These are phyloP conservation scores for Camelina sativa DNA, from an alignment of 345 rosid genomes.

Conservation along the genomic window DNA sequence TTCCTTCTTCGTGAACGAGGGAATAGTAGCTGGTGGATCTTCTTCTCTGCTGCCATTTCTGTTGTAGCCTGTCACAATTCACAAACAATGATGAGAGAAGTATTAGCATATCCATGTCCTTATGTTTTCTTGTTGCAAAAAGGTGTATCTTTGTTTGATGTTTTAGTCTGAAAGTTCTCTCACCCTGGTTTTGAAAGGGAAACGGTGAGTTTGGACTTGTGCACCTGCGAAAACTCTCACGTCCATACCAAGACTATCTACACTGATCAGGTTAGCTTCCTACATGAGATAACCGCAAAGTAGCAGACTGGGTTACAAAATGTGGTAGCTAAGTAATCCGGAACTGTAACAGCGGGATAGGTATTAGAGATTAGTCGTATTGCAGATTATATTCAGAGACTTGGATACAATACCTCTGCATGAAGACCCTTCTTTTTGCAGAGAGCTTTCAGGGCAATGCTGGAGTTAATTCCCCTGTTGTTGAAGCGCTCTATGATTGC, in stretches of 20 bases:
- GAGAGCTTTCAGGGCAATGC: slow-evolving; percentile 76
- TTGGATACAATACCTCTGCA: slow-evolving; percentile 61
- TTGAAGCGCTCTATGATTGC: slow-evolving; percentile 71
- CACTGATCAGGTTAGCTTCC: slow-evolving; percentile 79
- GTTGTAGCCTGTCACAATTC: slow-evolving; percentile 66
- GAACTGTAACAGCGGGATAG: background rate
- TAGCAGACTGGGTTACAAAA: slow-evolving; percentile 4
- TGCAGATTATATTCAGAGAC: slow-evolving; percentile 1
- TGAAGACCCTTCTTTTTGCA: slow-evolving; percentile 90
- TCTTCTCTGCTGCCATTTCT: slow-evolving; percentile 81
- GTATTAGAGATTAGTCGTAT: background rate
- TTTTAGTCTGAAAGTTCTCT: slow-evolving; percentile 17
- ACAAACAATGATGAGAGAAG: slow-evolving; percentile 19
- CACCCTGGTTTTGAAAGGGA: slow-evolving; percentile 87
- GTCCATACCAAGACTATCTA: slow-evolving; percentile 94
- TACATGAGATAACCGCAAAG: slow-evolving; percentile 32
- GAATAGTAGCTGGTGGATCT: slow-evolving; percentile 78
- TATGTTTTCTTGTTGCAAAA: slow-evolving; percentile 1
- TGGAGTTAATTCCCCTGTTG: slow-evolving; percentile 62
- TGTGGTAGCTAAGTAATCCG: background rate
- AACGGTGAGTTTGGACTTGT: slow-evolving; percentile 86
- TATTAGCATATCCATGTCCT: slow-evolving; percentile 14
- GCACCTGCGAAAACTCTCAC: slow-evolving; percentile 72
- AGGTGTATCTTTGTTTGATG: slow-evolving; percentile 18
- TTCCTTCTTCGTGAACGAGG: slow-evolving; percentile 86